These are phyloP conservation scores for Xylaria sp. DNA, from an alignment of 2,329 filamentous ascomycete genomes.

Conservation along the genomic window DNA sequence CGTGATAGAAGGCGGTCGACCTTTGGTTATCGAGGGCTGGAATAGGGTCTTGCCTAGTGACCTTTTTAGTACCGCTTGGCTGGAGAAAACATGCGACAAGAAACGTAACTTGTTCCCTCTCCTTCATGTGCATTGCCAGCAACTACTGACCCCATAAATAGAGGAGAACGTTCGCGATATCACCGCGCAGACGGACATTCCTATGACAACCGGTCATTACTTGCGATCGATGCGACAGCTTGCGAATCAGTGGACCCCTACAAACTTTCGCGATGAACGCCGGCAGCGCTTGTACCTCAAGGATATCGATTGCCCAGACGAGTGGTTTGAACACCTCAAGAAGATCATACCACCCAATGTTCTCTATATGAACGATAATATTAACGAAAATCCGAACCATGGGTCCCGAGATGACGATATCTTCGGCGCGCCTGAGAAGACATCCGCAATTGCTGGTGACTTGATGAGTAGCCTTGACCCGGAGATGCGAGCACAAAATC, in stretches of 20 bases:
- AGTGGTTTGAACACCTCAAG: constrained; percentile 82
- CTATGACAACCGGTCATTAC: constrained; percentile 89
- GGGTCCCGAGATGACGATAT: constrained; percentile 48
- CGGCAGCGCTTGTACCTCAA: constrained; percentile 92
- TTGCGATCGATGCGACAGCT: constrained; percentile 84
- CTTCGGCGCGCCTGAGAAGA: constrained; percentile 56
- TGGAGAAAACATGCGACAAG: constrained; percentile 77
- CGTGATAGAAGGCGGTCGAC: constrained; percentile 84
- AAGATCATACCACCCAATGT: constrained; percentile 80
- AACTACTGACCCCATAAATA: constrained; percentile 45
- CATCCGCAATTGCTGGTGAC: constrained; percentile 78
- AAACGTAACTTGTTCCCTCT: constrained; percentile 63
- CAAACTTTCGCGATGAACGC: constrained; percentile 77
- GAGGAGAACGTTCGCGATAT: constrained; percentile 88
- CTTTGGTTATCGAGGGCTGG: constrained; percentile 90
- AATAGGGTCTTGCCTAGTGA: constrained; percentile 73
- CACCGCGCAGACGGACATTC: constrained; percentile 71
- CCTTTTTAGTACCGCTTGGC: constrained; percentile 82
- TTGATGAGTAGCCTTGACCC: constrained; percentile 90
- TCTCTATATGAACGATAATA: constrained; percentile 88
- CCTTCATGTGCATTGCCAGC: neutral
- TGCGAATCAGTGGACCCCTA: constrained; percentile 77
- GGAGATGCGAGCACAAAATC: constrained; percentile 89
- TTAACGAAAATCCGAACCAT: constrained; percentile 45
- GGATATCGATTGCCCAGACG: constrained; percentile 90